Conservation (phyloP, 2,329 filamentous ascomycete genomes). For the Mollisia scopiformis region DNA sequence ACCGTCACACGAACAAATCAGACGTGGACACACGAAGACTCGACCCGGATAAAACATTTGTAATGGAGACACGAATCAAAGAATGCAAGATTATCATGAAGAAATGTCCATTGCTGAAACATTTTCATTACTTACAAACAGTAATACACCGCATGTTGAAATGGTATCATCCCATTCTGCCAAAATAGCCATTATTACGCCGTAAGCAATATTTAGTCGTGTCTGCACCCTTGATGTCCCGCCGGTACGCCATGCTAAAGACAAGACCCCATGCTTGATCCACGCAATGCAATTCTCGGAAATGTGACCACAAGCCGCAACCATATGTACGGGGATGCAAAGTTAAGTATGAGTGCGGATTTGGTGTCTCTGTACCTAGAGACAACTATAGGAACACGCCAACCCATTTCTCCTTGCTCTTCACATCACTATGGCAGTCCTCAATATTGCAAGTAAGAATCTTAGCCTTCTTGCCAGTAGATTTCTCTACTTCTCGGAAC, state of each 20-base stretch:
- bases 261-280: slow-evolving; percentile 4
- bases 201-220: not conserved
- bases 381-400: slow-evolving; percentile 52
- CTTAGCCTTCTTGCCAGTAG: slow-evolving; percentile 41
- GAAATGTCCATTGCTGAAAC: not conserved
- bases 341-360: not conserved
- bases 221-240: not conserved
- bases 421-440: slow-evolving; percentile 56
- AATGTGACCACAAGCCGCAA: slow-evolving; percentile 10
- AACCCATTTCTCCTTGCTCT: slow-evolving; percentile 60
- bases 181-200: not conserved
- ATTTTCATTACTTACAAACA: not conserved
- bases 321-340: slow-evolving; percentile 14
- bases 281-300: slow-evolving; percentile 22
- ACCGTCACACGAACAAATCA: too few relatives aligned
- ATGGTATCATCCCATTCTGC: not conserved
- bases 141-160: not conserved
- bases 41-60: not conserved
- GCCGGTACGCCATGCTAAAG: slow-evolving; percentile 22
- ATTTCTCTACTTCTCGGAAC: slow-evolving; percentile 36
- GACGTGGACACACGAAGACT: too few relatives aligned
- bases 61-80: not conserved
- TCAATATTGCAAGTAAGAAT: slow-evolving; percentile 56
- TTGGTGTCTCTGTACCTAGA: not conserved
- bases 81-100: not conserved